Evolutionary conservation across 2,329 filamentous ascomycete species (phyloP), one percentile per base, ranked within the genome.

Genomic region (Blastomyces gilchristii): DNA sequence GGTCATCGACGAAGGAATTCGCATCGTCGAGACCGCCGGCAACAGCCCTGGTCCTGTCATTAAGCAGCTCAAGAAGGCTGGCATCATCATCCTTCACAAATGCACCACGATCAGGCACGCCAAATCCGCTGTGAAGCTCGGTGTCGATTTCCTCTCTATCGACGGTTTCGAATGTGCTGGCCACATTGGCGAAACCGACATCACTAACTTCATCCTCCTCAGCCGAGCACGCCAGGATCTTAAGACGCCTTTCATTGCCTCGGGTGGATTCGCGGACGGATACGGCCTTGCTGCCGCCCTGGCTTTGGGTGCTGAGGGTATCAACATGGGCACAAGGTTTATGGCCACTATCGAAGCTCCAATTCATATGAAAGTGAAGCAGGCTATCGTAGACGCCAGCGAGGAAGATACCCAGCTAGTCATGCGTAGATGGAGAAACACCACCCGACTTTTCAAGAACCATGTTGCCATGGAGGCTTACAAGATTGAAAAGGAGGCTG

Each of bases 311-410:
- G 94, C 94, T 0, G 90, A 90, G 74, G 94, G 94, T 66, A 87
- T 97, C 78, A 99, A 99, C 79, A 99, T 99, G 94, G 94, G 94
- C 63, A 99, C 94, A 11, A 83, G 94, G 52, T 99, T 97, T 80
- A 95, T 99, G 90, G 93, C 89, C 79, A 97, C 94, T 0, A 82
- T 93, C 54, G 94, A 97, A 77, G 87, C 92, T 18, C 94, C 94
- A 0, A 89, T 99, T 67, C 94, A 99, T 78, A 75, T 85, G 58
- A 96, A 96, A 69, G 91, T 99, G 80, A 99, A 99, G 83, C 83
- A 95, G 75, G 83, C 89, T 68, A 99, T 99, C 71, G 91, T 97
- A 60, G 83, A 85, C 62, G 89, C 92, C 0, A 83, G 91, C 67
- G 94, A 99, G 81, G 91, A 89, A 28, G 91, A 97, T 75, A 99